Evolutionary conservation across 1,284 basidiomycete species (phyloP).

Genomic region (Psilocybe mexicana): DNA sequence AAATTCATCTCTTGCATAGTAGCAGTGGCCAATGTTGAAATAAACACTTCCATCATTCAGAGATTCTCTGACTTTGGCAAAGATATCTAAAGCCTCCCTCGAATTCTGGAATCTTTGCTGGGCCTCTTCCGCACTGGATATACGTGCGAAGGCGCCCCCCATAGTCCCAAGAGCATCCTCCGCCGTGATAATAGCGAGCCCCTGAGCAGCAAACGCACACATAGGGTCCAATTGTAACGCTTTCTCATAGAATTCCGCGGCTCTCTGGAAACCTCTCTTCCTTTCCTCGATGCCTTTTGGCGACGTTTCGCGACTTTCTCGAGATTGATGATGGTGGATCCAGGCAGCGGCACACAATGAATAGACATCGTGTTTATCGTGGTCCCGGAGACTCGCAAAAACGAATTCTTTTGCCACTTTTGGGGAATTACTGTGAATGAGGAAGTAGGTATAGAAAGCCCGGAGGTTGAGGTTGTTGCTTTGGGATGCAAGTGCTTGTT

Average conservation of each 20-base stretch:
- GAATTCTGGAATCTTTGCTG: constrained; percentile 69
- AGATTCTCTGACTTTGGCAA: constrained; percentile 87
- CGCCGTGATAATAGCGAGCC: constrained; percentile 87
- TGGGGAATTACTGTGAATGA: constrained; percentile 70
- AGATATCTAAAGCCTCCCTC: constrained; percentile 82
- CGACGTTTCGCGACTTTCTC: constrained; percentile 69
- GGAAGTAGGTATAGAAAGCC: constrained; percentile 87
- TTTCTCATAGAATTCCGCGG: constrained; percentile 90
- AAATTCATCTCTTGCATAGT: constrained; percentile 88
- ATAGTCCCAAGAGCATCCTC: constrained; percentile 81
- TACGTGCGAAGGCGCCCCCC: constrained; percentile 47
- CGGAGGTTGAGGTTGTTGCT: constrained; percentile 76
- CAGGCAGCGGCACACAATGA: constrained; percentile 87
- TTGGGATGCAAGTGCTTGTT: constrained; percentile 80
- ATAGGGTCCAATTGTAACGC: constrained; percentile 79
- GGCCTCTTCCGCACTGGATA: constrained; percentile 59
- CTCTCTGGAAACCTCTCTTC: constrained; percentile 73
- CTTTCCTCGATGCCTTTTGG: constrained; percentile 70
- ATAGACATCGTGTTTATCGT: constrained; percentile 86
- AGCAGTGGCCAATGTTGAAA: constrained; percentile 93
- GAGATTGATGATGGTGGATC: constrained; percentile 81
- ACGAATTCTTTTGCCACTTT: constrained; percentile 86
- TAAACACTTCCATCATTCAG: constrained; percentile 86
- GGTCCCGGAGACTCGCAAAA: constrained; percentile 78
- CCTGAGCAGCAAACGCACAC: constrained; percentile 91